phyloP scores from a whole-genome alignment of 352 stramenopile genomes.

The Globisporangium middletonii region DNA sequence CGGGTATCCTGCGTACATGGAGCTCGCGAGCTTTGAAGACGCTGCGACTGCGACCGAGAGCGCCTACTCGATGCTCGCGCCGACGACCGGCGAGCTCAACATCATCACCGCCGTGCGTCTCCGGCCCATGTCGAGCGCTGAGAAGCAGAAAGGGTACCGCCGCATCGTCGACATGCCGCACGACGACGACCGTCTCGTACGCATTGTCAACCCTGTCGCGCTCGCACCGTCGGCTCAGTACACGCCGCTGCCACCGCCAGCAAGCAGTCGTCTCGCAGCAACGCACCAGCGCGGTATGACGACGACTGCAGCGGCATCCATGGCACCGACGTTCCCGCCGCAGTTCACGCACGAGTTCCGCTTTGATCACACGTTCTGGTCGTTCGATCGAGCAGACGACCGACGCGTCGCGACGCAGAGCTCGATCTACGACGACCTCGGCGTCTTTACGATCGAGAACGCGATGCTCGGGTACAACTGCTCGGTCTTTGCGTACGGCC shows the following conservation, averaged over 20 bases:
- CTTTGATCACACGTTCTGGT: conserved; percentile 75
- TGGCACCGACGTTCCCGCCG: conserved; percentile 14
- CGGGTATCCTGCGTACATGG: conserved; percentile 8
- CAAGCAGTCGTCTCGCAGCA: neutral
- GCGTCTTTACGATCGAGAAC: conserved; percentile 44
- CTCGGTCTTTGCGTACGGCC: conserved; percentile 71
- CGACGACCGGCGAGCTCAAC: conserved; percentile 17
- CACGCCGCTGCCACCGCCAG: conserved; percentile 3
- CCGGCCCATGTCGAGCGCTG: conserved; percentile 55
- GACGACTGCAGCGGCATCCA: neutral
- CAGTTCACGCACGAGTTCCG: conserved; percentile 70
- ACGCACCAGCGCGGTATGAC: neutral
- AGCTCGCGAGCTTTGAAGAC: conserved; percentile 11
- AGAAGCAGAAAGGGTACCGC: conserved; percentile 54
- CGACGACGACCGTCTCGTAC: conserved; percentile 35
- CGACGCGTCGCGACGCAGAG: conserved; percentile 39
- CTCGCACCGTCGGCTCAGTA: conserved; percentile 15
- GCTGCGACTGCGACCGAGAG: conserved; percentile 10
- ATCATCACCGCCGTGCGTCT: conserved; percentile 73
- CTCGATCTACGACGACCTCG: conserved; percentile 53
- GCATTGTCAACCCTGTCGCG: conserved; percentile 53
- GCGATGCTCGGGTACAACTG: conserved; percentile 63
- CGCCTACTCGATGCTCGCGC: conserved; percentile 6
- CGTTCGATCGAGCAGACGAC: conserved; percentile 31
- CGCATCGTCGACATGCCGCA: conserved; percentile 54